phyloP scores from a whole-genome alignment of 352 stramenopile genomes.

The Phytophthora crassamura region DNA sequence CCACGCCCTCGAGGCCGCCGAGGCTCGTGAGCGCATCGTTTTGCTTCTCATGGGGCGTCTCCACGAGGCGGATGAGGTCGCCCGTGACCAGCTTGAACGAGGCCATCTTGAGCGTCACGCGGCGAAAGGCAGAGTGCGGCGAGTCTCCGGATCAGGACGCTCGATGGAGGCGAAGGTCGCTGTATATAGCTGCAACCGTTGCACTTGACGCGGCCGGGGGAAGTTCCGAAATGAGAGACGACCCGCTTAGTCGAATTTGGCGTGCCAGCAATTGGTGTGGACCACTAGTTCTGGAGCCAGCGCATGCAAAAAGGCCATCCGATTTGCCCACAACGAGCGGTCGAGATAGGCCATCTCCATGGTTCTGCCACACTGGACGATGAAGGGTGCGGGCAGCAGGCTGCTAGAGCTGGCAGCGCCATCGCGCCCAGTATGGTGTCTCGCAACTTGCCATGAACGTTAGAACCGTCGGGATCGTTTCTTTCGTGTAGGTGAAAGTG shows the following conservation, averaged over 20 bases:
- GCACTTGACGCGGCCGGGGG: conserved; percentile 18
- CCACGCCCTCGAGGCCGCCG: conserved; percentile 61
- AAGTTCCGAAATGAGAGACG: conserved; percentile 41
- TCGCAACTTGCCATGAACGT: no score
- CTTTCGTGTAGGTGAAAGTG: conserved; percentile 1
- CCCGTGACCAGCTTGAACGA: conserved; percentile 58
- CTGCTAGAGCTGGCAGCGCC: no score
- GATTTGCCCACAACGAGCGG: no score
- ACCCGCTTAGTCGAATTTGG: no score
- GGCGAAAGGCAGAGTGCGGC: conserved; percentile 9
- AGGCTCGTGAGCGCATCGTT: conserved; percentile 44
- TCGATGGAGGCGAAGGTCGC: not conserved
- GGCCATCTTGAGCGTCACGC: conserved; percentile 17
- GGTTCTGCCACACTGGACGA: no score
- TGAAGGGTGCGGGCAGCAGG: no score
- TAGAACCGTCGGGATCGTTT: no score
- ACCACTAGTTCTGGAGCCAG: no score
- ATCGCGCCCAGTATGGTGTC: no score
- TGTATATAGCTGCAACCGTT: conserved; percentile 22
- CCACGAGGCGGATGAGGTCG: conserved; percentile 71
- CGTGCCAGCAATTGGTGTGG: no score
- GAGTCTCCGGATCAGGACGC: conserved; percentile 12
- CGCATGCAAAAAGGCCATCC: no score
- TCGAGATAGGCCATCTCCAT: no score
- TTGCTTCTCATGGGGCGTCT: conserved; percentile 68